Conservation (phyloP, 1,284 basidiomycete genomes). For the Sanguinoderma infundibulare region DNA sequence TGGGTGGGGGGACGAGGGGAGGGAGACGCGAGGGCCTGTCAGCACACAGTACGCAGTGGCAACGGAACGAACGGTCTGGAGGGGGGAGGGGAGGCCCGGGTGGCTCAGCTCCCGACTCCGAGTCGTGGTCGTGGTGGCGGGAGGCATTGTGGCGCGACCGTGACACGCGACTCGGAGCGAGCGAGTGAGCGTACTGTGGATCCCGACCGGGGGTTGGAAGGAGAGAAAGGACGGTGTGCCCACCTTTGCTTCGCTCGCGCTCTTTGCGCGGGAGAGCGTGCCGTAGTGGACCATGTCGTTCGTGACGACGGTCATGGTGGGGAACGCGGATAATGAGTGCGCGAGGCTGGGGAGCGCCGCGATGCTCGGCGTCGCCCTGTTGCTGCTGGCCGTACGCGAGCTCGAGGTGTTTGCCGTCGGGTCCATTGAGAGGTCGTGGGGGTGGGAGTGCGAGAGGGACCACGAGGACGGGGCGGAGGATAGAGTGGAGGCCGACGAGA, state of each 20-base stretch:
- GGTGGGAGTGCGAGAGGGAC: slow-evolving; percentile 19
- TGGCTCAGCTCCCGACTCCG: too few relatives aligned
- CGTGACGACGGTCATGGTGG: slow-evolving; percentile 37
- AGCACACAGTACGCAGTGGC: neutral
- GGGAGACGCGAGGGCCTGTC: neutral
- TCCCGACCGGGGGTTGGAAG: neutral
- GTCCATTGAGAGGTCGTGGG: slow-evolving; percentile 3
- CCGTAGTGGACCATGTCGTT: slow-evolving; percentile 40
- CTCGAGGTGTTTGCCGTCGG: slow-evolving; percentile 1
- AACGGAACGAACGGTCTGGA: too few relatives aligned
- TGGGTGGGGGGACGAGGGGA: too few relatives aligned
- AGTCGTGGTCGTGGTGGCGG: neutral
- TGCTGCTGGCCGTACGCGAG: slow-evolving; percentile 2
- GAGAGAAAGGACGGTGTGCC: slow-evolving; percentile 1
- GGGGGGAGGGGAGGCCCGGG: too few relatives aligned
- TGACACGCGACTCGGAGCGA: neutral
- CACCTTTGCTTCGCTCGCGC: slow-evolving; percentile 37
- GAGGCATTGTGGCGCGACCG: neutral
- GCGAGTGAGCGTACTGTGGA: neutral
- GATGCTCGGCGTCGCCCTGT: slow-evolving; percentile 24
- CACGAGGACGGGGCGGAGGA: slow-evolving; percentile 22
- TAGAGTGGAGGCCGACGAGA: slow-evolving; percentile 20
- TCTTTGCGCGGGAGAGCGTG: slow-evolving; percentile 31
- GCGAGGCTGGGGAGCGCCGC: slow-evolving; percentile 37
- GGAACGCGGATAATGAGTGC: slow-evolving; percentile 38